A percentile compares a stretch with the other conserved stretches of the same genome.
phyloP scores from a whole-genome alignment of 1,139 yeast species.

The Maudiozyma humilis region DNA sequence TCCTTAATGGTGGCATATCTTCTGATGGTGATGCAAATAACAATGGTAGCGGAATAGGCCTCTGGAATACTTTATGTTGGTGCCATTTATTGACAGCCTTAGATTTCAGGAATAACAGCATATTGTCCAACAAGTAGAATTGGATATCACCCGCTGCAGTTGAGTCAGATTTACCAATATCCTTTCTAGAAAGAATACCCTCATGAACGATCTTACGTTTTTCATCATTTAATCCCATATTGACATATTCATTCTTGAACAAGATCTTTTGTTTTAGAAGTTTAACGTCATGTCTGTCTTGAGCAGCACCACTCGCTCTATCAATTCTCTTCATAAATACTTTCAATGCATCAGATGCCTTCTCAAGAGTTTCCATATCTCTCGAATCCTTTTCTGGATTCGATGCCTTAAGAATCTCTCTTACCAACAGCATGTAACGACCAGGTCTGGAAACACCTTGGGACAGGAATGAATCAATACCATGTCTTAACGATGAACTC shows the following conservation, averaged over 20 bases:
- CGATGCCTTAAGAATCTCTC: conserved; percentile 77
- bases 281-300: conserved; percentile 84
- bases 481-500: conserved; percentile 76
- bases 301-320: conserved; percentile 86
- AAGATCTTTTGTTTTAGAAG: conserved; percentile 70
- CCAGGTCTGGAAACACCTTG: conserved; percentile 97
- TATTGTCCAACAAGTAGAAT: conserved; percentile 81
- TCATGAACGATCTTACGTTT: conserved; percentile 53
- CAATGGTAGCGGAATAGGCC: conserved; percentile 86
- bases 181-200: conserved; percentile 32
- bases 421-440: conserved; percentile 76
- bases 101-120: conserved; percentile 74
- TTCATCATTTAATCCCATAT: conserved; percentile 75
- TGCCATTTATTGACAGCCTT: conserved; percentile 86
- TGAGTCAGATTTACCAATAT: conserved; percentile 27
- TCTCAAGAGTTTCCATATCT: conserved; percentile 62
- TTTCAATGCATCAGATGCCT: conserved; percentile 69
- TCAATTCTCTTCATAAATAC: conserved; percentile 75
- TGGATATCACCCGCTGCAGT: conserved; percentile 49
- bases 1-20: conserved; percentile 60
- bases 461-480: conserved; percentile 83
- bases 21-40: conserved; percentile 69
- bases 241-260: conserved; percentile 80
- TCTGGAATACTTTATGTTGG: conserved; percentile 81
- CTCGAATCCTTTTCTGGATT: conserved; percentile 44